Evolutionary conservation across 352 stramenopile species (phyloP), one percentile per base, ranked within the genome.

Genomic region (Pythium rishiriense): DNA sequence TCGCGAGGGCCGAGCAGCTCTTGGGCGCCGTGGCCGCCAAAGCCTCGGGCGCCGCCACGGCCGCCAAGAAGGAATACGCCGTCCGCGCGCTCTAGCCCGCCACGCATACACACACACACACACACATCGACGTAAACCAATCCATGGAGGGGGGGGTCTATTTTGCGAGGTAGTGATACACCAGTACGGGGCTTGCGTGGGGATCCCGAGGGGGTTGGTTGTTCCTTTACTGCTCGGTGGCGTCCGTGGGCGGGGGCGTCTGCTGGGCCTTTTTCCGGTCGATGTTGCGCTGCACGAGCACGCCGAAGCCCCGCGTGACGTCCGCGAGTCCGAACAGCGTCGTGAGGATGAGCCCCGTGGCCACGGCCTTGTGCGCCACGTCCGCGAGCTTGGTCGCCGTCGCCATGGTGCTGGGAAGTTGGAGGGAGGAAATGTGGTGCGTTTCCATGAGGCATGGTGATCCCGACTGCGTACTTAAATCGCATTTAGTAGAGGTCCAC

Each of bases 251-350:
- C 42, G 21, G 28, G 42, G 45, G 62, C 52, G 17, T 19, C 19
- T 24, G 51, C 26, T 17, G 8, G 37, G 43, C 64, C 33, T 71
- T 69, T 70, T 73, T 72, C 26, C 86, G 84, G 58, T 89, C 80
- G 31, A 87, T 76, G 70, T 91, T 93, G 74, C 83, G 83, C 80
- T 88, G 87, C 37, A 88, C 82, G 53, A 96, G 74, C 26, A 93
- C 78, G 67, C 73, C 55, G 58, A 96, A 93, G 67, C 85, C 87
- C 63, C 83, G 82, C 58, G 75, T 86, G 49, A 96, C 83, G 72
- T 96, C 87, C 22, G 75, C 85, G 58, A 91, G 62, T 5, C 79
- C 75, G 35, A 86, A 80, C 48, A 78, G 71, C 29, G 87, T 94
- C 49, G 87, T 66, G 28, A 88, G 56, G 39, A 92, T 64, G 48